A percentile compares a stretch with the other conserved stretches of the same genome.
These are phyloP conservation scores for Lolium rigidum DNA, from an alignment of 176 grass and related monocot species.

Conservation along the genomic window DNA sequence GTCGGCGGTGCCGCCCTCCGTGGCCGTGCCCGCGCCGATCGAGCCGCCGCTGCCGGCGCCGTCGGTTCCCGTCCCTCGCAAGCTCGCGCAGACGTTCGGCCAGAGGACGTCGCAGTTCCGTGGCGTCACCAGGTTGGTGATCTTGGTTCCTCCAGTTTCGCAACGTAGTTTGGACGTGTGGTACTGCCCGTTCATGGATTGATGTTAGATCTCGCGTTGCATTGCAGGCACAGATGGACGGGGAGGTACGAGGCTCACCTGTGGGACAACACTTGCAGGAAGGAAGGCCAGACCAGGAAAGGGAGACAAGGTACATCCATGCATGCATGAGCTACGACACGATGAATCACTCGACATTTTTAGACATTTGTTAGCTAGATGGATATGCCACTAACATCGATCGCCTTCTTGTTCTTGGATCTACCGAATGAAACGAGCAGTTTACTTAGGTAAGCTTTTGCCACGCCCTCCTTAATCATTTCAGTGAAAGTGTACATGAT, in stretches of 20 bases:
- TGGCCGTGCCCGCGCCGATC: slow-evolving; percentile 9
- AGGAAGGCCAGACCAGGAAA: slow-evolving; percentile 96
- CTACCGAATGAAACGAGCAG: slow-evolving; percentile 43
- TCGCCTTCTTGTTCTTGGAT: background rate
- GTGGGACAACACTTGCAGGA: slow-evolving; percentile 95
- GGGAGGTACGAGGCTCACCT: slow-evolving; percentile 94
- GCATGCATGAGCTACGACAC: slow-evolving; percentile 40
- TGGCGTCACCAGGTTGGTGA: slow-evolving; percentile 72
- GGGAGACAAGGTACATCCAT: slow-evolving; percentile 75
- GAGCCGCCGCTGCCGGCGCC: slow-evolving; percentile 32
- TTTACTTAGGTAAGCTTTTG: slow-evolving; percentile 80
- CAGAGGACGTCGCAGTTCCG: slow-evolving; percentile 93
- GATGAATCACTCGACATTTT: background rate
- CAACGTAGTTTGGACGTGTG: background rate
- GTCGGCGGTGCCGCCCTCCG: slow-evolving; percentile 53
- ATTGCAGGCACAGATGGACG: slow-evolving; percentile 83
- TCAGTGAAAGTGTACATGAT: background rate
- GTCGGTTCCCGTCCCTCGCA: slow-evolving; percentile 48
- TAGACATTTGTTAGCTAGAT: background rate
- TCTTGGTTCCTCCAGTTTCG: background rate
- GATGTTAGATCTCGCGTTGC: background rate
- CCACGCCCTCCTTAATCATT: background rate
- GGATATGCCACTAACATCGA: slow-evolving; percentile 21
- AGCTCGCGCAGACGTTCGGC: slow-evolving; percentile 73
- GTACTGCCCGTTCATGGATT: background rate